These are phyloP conservation scores for Chlamydomonas schloesseri DNA, from an alignment of 139 green algal species.

Conservation along the genomic window DNA sequence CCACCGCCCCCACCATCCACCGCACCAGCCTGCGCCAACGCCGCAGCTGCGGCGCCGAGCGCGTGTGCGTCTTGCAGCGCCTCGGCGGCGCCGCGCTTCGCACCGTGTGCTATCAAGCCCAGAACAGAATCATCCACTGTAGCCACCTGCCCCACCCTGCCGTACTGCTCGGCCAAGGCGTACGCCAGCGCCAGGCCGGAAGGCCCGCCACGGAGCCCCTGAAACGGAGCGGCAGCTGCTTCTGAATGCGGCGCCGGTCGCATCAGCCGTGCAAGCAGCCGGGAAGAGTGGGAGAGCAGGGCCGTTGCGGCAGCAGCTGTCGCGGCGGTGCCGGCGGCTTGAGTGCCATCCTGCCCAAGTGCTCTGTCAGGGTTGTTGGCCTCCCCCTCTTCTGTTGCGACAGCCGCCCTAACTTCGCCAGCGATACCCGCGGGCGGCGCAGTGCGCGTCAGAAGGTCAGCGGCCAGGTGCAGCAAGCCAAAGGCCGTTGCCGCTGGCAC, in stretches of 20 bases:
- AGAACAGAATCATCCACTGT: neutral
- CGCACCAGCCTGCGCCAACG: no score
- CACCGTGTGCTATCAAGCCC: neutral
- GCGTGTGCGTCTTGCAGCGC: neutral
- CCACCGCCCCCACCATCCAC: no score
- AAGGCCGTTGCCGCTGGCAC: neutral
- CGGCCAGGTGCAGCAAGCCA: conserved; percentile 9
- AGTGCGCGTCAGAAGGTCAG: neutral
- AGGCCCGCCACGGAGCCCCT: no score
- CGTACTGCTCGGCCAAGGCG: neutral
- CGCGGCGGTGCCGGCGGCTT: neutral
- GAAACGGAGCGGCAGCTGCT: no score
- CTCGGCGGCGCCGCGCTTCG: neutral
- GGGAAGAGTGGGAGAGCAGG: neutral
- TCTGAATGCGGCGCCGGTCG: no score
- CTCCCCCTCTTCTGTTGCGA: no score
- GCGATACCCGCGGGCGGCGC: neutral
- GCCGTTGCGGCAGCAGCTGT: neutral
- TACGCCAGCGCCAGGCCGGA: neutral
- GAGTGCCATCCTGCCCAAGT: no score
- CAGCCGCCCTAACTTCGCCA: neutral
- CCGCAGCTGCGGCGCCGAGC: no score
- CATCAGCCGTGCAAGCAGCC: neutral
- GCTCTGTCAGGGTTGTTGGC: no score
- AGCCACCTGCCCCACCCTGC: neutral